Conservation (phyloP, 371 early-diverging fungal genomes). For the Syncephalastrum racemosum region DNA sequence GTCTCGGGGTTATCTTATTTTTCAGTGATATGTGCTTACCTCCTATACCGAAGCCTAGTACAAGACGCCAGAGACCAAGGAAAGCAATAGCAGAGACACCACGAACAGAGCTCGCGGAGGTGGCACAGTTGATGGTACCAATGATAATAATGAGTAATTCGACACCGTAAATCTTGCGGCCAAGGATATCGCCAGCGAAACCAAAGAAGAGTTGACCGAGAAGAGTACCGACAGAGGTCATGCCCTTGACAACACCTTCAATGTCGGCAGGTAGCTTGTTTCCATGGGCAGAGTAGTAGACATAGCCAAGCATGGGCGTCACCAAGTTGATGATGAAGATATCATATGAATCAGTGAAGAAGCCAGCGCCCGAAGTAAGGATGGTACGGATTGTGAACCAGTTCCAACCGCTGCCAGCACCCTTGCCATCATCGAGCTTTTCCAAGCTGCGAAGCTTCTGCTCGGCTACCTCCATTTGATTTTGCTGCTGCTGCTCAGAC, state of each 20-base stretch:
- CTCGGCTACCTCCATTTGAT: conserved; percentile 31
- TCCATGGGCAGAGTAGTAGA: conserved; percentile 58
- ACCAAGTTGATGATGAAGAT: conserved; percentile 83
- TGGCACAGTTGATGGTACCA: conserved; percentile 79
- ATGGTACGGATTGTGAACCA: conserved; percentile 85
- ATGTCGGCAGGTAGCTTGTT: conserved; percentile 62
- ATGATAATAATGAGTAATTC: conserved; percentile 82
- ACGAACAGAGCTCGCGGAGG: conserved; percentile 65
- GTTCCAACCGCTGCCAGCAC: conserved; percentile 40
- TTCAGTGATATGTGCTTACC: conserved; percentile 22
- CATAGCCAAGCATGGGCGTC: conserved; percentile 77
- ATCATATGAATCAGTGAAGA: conserved; percentile 90
- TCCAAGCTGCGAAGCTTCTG: conserved; percentile 36
- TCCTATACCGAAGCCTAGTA: conserved; percentile 86
- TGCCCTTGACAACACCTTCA: conserved; percentile 79
- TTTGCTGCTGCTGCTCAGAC: conserved; percentile 13
- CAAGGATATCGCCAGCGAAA: conserved; percentile 79
- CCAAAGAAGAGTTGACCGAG: conserved; percentile 89
- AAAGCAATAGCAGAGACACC: conserved; percentile 73
- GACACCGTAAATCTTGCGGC: conserved; percentile 84
- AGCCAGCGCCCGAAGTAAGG: conserved; percentile 83
- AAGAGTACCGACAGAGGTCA: conserved; percentile 80
- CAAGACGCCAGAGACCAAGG: conserved; percentile 79
- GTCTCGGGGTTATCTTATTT: too few species aligned
- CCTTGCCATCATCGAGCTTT: conserved; percentile 24